These are phyloP conservation scores for Fragaria nilgerrensis DNA, from an alignment of 306 rosid species.

Conservation along the genomic window DNA sequence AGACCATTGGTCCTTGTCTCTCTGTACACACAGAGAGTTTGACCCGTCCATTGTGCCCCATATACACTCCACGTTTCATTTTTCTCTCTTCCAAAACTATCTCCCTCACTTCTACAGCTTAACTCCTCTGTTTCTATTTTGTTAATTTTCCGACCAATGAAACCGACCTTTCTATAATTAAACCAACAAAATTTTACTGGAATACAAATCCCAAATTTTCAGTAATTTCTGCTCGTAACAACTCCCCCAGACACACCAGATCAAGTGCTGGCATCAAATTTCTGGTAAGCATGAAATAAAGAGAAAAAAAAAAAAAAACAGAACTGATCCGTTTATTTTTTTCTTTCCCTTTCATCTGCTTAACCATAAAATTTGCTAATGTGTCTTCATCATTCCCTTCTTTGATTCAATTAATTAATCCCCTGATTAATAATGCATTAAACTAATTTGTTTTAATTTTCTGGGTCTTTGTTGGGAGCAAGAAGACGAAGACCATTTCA, in stretches of 20 bases:
- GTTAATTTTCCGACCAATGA: not conserved
- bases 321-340: not conserved
- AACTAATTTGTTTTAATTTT: not conserved
- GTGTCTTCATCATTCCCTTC: not conserved
- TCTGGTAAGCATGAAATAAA: not conserved
- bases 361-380: not conserved
- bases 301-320: not conserved
- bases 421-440: conserved; percentile 1
- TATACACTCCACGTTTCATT: not conserved
- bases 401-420: not conserved
- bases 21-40: conserved; percentile 3
- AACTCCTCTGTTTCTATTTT: not conserved
- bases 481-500: conserved; percentile 5
- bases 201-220: not conserved
- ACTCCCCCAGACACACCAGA: not conserved
- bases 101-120: not conserved
- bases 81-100: not conserved
- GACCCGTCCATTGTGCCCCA: conserved; percentile 15
- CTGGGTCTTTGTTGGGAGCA: conserved; percentile 19
- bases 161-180: not conserved
- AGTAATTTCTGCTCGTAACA: not conserved
- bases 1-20: not conserved
- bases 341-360: not conserved
- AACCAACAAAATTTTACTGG: not conserved
- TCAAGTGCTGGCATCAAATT: not conserved